Base-by-base conservation (phyloP, 2,329 filamentous ascomycete genomes). In the Alternaria sp. region DNA sequence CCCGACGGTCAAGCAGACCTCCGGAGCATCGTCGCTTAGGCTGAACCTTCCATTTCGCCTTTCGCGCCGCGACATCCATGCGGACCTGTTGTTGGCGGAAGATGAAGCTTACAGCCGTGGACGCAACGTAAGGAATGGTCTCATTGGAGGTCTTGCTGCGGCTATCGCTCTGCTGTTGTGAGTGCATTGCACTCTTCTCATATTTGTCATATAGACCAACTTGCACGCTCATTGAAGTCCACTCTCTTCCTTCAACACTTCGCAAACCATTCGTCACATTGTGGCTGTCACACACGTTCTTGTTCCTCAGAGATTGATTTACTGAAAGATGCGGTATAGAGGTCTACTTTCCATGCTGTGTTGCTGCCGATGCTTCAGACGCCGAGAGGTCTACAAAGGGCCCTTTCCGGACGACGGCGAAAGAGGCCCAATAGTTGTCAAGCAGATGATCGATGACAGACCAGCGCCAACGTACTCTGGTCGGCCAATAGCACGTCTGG, bases 101-200 rank as follows among this genome's bases (percentile, higher is more conserved):
- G 22, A 12, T 1, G 24, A 51, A 20, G 7, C 22, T 18, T 11
- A 24, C 22, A 18, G 44, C 2, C 38, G 16, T 7, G 20, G 16
- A 9, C 20, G 12, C 1, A 55, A 52, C 6, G 11, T 34, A 22
- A 26, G 32, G 7, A 53, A 38, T 7, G 51, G 52, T 6, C 34
- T 60, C 8, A 42, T 54, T 20, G 51, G 59, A 5, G 52, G 43
- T 12, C 41, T 64, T 43, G 43, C 39, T 28, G 47, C 38, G 36
- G 41, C 49, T 28, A 52, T 34, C 32, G 52, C 36, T 12, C 38
- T 54, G 34, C 14, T 59, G 6, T 30, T 64, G 56, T 64, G 51
- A 62, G 59, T 64, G 41, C 36, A 34, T 57, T 42, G 47, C 42
- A 55, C 52, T 41, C 38, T 44, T 41, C n/a, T 26, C 14, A 14